Percentiles rank a stretch among this genome's conserved stretches.
phyloP scores from a whole-genome alignment of 2,329 filamentous ascomycete genomes.

The Colletotrichum chrysophilum region DNA sequence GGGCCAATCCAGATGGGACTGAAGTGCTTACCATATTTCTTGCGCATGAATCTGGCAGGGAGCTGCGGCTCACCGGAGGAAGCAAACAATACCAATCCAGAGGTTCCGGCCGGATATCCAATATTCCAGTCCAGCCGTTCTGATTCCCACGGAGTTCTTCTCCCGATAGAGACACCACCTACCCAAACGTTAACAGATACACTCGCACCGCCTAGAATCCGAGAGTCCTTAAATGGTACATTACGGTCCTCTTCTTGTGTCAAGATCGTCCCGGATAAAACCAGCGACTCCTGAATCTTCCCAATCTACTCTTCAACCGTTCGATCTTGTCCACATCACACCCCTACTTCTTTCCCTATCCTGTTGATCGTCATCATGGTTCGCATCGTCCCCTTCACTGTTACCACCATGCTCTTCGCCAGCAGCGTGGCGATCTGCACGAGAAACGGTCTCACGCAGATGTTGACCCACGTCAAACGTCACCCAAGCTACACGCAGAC shows the following conservation, averaged over 20 bases:
- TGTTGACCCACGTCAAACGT: slow-evolving; percentile 34
- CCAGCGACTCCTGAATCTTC: not conserved
- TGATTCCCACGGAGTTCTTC: not conserved
- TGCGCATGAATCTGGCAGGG: not conserved
- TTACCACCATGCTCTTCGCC: not conserved
- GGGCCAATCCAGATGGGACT: not conserved
- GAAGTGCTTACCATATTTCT: not conserved
- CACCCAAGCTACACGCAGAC: slow-evolving; percentile 26
- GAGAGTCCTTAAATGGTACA: not conserved
- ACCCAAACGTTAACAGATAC: not conserved
- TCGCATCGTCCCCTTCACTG: not conserved
- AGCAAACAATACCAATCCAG: not conserved
- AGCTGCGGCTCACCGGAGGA: not conserved
- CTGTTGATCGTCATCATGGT: not conserved
- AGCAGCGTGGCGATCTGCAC: slow-evolving; percentile 33
- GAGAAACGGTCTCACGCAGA: slow-evolving; percentile 32
- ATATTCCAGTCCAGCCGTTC: not conserved
- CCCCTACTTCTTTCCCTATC: not conserved
- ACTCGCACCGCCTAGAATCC: not conserved
- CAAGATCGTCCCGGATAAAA: not conserved
- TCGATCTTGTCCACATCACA: not conserved
- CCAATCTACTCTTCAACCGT: not conserved
- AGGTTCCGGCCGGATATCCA: not conserved
- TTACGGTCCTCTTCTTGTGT: not conserved
- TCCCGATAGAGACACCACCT: not conserved